Evolutionary conservation across 495 filamentous ascomycete genomes (phyloP).

Genomic region (Penicilliopsis zonata): DNA sequence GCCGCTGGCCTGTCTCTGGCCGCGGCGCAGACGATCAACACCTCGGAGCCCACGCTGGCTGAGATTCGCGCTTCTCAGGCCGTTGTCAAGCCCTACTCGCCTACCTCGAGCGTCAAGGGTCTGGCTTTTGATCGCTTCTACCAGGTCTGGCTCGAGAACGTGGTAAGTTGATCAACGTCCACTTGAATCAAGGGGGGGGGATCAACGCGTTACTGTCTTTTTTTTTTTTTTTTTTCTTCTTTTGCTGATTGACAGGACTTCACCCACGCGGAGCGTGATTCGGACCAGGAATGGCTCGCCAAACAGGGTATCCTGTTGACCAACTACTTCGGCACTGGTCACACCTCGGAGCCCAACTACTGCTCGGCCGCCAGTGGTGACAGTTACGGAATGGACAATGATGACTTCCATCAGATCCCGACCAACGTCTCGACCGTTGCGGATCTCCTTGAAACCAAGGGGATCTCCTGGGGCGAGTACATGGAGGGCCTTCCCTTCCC

Average conservation of each 20-base stretch:
- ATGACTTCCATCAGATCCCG: conserved; percentile 33
- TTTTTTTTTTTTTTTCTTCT: background rate
- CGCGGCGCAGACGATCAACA: background rate
- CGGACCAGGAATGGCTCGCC: conserved; percentile 35
- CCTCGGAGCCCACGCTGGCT: background rate
- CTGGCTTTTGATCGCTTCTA: conserved; percentile 45
- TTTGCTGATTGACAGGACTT: conserved; percentile 26
- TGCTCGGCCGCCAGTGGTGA: conserved; percentile 38
- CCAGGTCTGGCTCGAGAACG: conserved; percentile 51
- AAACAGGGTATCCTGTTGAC: conserved; percentile 39
- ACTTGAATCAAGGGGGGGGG: too few relatives aligned
- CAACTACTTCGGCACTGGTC: conserved; percentile 42
- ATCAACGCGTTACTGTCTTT: conserved; percentile 8
- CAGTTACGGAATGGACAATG: conserved; percentile 45
- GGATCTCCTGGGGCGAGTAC: conserved; percentile 47
- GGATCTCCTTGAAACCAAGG: conserved; percentile 45
- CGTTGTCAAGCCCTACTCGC: conserved; percentile 12
- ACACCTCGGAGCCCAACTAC: conserved; percentile 51
- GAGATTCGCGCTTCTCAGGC: background rate
- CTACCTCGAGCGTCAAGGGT: conserved; percentile 36
- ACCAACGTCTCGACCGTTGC: conserved; percentile 42
- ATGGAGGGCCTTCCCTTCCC: conserved; percentile 46
- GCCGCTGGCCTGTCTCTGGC: background rate
- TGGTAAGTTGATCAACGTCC: conserved; percentile 28
- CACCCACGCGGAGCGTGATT: conserved; percentile 25